Percentiles rank a stretch among this genome's conserved stretches.
These are phyloP conservation scores for Tetrahymena thermophila DNA, from an alignment of 73 alveolate genomes.

Conservation along the genomic window DNA sequence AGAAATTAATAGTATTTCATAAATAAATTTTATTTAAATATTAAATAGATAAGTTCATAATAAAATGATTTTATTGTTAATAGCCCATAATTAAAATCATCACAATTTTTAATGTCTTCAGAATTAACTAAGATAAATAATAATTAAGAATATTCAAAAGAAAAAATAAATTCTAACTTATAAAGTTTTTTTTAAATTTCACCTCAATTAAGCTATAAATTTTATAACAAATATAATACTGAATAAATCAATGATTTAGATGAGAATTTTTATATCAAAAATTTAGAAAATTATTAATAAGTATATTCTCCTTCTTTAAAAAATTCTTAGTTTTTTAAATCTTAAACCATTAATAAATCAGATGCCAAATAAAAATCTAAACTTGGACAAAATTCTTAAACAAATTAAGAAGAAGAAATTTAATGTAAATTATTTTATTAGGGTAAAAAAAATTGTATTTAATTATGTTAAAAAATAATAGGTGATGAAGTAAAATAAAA, in stretches of 20 bases:
- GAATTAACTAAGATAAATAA: background rate
- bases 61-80: background rate
- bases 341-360: background rate
- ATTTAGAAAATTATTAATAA: background rate
- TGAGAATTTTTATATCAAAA: background rate
- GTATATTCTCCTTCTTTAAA: background rate
- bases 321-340: no score
- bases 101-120: no score
- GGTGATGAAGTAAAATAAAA: no score
- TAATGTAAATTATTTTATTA: no score
- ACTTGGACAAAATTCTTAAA: no score
- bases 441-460: no score
- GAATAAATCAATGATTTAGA: background rate
- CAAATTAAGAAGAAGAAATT: no score
- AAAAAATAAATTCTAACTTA: no score
- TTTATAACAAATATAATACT: no score
- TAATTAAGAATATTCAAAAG: background rate
- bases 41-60: background rate
- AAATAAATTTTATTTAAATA: no score
- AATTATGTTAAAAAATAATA: no score
- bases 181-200: background rate
- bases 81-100: background rate
- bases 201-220: background rate
- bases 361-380: background rate
- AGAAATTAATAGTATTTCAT: no score